A percentile compares a stretch with the other conserved stretches of the same genome.
These are phyloP conservation scores for Argentina anserina DNA, from an alignment of 306 rosid genomes.

Conservation along the genomic window DNA sequence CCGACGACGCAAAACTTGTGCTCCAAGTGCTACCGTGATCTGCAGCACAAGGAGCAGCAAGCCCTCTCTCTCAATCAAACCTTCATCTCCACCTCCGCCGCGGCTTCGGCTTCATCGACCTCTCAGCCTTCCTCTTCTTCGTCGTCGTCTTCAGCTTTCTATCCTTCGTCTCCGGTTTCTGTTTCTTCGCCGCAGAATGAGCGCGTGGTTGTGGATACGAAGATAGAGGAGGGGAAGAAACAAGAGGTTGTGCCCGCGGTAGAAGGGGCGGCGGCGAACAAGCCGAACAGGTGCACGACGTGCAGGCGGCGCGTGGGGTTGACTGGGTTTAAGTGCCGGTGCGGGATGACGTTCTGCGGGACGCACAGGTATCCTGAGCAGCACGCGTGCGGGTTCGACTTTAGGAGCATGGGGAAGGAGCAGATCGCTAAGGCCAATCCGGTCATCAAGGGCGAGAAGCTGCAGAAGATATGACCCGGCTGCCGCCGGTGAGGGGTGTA, in stretches of 20 bases:
- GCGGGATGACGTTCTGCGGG: slow-evolving; percentile 69
- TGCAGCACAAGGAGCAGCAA: slow-evolving; percentile 60
- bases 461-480: slow-evolving; percentile 47
- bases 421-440: slow-evolving; percentile 92
- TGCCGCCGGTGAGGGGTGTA: not conserved
- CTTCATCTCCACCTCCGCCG: slow-evolving; percentile 20
- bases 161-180: not conserved
- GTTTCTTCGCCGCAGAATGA: slow-evolving; percentile 3
- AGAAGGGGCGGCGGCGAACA: not conserved
- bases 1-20: slow-evolving; percentile 62
- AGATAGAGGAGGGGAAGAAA: not conserved
- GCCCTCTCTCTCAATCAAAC: slow-evolving; percentile 58
- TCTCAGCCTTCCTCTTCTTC: not conserved
- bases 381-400: slow-evolving; percentile 69
- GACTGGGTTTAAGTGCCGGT: slow-evolving; percentile 78
- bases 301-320: slow-evolving; percentile 86
- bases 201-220: not conserved
- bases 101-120: not conserved
- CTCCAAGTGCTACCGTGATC: slow-evolving; percentile 72
- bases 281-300: slow-evolving; percentile 44
- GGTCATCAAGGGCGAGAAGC: slow-evolving; percentile 66
- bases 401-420: slow-evolving; percentile 63
- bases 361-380: slow-evolving; percentile 79
- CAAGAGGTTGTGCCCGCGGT: not conserved
- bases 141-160: slow-evolving; percentile 7